Conservation (phyloP, 768 basidiomycete genomes). For the Boletellus sp. region DNA sequence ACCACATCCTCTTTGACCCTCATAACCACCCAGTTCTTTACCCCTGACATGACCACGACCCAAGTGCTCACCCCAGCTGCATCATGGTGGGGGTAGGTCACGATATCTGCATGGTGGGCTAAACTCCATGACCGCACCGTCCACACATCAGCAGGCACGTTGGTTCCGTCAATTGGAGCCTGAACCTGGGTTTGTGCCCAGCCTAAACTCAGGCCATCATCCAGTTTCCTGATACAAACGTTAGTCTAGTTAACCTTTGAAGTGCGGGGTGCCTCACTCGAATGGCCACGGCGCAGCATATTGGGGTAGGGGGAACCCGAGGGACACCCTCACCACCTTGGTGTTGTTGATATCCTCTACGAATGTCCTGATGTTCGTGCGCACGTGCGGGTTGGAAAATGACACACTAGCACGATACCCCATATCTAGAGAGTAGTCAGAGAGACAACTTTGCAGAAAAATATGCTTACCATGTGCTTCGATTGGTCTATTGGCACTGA, state of each 20-base stretch:
- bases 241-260: too few species aligned
- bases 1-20: not conserved
- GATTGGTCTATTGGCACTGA: not conserved
- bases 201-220: not conserved
- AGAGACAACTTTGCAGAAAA: too few species aligned
- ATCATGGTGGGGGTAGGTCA: not conserved
- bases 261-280: not conserved
- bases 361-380: not conserved
- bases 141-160: not conserved
- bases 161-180: rapidly evolving
- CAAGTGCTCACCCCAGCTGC: not conserved
- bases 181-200: not conserved
- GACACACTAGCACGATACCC: too few species aligned
- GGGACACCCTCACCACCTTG: not conserved
- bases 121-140: not conserved
- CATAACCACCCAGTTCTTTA: not conserved
- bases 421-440: too few species aligned
- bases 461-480: not conserved
- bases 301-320: not conserved
- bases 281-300: not conserved
- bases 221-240: not conserved
- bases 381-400: too few species aligned
- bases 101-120: not conserved
- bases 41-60: not conserved
- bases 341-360: not conserved